These are phyloP conservation scores for Zasmidium cellare DNA, from an alignment of 2,329 filamentous ascomycete species.

Conservation along the genomic window DNA sequence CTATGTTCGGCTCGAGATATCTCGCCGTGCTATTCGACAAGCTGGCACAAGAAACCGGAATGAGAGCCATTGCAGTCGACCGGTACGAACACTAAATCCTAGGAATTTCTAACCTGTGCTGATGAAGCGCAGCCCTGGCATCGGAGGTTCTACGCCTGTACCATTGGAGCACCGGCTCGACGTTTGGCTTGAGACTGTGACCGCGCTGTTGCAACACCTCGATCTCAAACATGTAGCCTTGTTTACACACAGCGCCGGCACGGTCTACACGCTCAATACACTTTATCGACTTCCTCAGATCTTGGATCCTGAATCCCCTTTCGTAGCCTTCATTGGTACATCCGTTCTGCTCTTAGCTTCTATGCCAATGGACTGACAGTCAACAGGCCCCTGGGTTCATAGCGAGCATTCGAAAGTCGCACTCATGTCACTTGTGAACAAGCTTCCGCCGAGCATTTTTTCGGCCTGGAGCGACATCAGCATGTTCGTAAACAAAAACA, in stretches of 20 bases:
- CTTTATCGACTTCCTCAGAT: slow-evolving; percentile 36
- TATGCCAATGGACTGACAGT: neutral
- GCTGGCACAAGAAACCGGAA: slow-evolving; percentile 32
- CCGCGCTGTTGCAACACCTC: slow-evolving; percentile 39
- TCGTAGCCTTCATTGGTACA: slow-evolving; percentile 31
- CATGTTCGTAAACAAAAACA: slow-evolving; percentile 34
- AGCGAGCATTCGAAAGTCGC: slow-evolving; percentile 37
- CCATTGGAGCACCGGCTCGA: slow-evolving; percentile 37
- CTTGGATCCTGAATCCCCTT: slow-evolving; percentile 34
- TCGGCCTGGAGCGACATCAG: slow-evolving; percentile 34
- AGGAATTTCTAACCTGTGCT: neutral
- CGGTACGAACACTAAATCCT: slow-evolving; percentile 31
- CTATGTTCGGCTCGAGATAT: slow-evolving; percentile 42
- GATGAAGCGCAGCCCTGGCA: slow-evolving; percentile 39
- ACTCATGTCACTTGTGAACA: slow-evolving; percentile 25
- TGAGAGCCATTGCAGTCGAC: slow-evolving; percentile 42
- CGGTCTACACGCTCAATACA: slow-evolving; percentile 46
- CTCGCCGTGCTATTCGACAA: slow-evolving; percentile 30
- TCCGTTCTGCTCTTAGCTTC: neutral
- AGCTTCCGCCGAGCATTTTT: slow-evolving; percentile 32
- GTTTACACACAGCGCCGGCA: slow-evolving; percentile 44
- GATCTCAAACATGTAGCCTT: slow-evolving; percentile 41
- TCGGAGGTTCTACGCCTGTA: slow-evolving; percentile 46
- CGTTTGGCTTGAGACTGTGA: slow-evolving; percentile 45
- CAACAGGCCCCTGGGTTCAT: slow-evolving; percentile 46